Evolutionary conservation across 108 stramenopile species (phyloP).

Genomic region (Cylindrotheca closterium): DNA sequence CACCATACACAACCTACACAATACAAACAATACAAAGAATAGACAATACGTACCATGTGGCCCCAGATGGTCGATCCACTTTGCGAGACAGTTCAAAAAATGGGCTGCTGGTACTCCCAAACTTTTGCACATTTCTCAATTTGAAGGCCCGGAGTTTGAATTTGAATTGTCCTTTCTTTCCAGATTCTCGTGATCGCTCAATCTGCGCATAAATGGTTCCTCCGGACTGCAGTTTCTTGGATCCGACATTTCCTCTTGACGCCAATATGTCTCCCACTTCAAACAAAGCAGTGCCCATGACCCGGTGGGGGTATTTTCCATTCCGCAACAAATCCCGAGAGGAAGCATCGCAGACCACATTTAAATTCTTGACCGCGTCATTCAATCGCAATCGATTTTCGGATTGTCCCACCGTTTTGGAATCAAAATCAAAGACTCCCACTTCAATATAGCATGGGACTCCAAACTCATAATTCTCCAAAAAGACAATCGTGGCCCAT

Average conservation of each 20-base stretch:
- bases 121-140: slow-evolving; percentile 59
- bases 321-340: slow-evolving; percentile 24
- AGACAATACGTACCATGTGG: slow-evolving; percentile 49
- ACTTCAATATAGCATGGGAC: slow-evolving; percentile 59
- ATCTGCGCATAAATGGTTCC: slow-evolving; percentile 68
- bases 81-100: slow-evolving; percentile 75
- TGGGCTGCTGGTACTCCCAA: slow-evolving; percentile 69
- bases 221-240: slow-evolving; percentile 70
- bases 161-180: slow-evolving; percentile 32
- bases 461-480: slow-evolving; percentile 61
- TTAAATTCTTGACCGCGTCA: slow-evolving; percentile 31
- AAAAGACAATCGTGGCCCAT: slow-evolving; percentile 46
- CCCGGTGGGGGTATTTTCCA: slow-evolving; percentile 44
- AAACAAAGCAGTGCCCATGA: slow-evolving; percentile 77
- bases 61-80: slow-evolving; percentile 65
- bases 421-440: slow-evolving; percentile 62
- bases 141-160: slow-evolving; percentile 57
- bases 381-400: slow-evolving; percentile 41
- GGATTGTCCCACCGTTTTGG: slow-evolving; percentile 35
- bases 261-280: slow-evolving; percentile 78
- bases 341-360: slow-evolving; percentile 35
- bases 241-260: slow-evolving; percentile 58
- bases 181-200: slow-evolving; percentile 43
- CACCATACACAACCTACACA: no score
- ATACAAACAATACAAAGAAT: neutral